Evolutionary conservation across 73 alveolate genomes (phyloP), one percentile per base, ranked within the genome.

Genomic region (Paramecium bursaria): DNA sequence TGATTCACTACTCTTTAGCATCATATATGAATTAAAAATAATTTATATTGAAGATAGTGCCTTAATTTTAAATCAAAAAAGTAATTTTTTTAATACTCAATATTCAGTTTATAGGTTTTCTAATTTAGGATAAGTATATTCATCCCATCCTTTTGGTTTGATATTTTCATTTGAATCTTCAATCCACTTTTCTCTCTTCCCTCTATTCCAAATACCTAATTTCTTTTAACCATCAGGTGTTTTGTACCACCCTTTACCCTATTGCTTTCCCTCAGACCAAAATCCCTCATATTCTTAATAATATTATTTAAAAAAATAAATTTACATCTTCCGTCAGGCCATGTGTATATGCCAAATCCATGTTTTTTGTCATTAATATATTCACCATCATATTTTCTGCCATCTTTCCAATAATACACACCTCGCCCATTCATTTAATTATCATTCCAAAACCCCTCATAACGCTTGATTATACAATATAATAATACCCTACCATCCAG

Each of bases 361-460:
- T 88, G 86, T 75, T 74, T 88, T 47, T 54, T 51, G 82, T 88
- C 87, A 77, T 88, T 75, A 73, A 85, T 25, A 73, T 85, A 88
- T 27, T 79, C 53, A 48, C 94, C 94, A 39, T 85, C 87, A 74
- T 74, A 88, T 61, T 73, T 73, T 57, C 87, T 54, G 9, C 94
- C 94, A 67, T 88, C 90, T 13, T 75, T 60, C 89, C 90, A 88
- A 23, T 30, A 80, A 88, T 44, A 85, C 10, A 48, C 23, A 7
- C 94, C 94, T 39, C 74, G 73, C 19, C 94, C 94, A 80, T 88
- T 86, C 92, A 88, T 85, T n/a, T 49, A 39, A 31, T 57, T 57
- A 3, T 52, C 51, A 31, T 44, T 79, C 89, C 89, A 79, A 19
- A 49, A 42, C 10, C 89, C 89, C 26, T 33, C 46, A 79, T 79